Evolutionary conservation across 148 eudicot genomes (phyloP).

Genomic region (Rhododendron mucronatum): DNA sequence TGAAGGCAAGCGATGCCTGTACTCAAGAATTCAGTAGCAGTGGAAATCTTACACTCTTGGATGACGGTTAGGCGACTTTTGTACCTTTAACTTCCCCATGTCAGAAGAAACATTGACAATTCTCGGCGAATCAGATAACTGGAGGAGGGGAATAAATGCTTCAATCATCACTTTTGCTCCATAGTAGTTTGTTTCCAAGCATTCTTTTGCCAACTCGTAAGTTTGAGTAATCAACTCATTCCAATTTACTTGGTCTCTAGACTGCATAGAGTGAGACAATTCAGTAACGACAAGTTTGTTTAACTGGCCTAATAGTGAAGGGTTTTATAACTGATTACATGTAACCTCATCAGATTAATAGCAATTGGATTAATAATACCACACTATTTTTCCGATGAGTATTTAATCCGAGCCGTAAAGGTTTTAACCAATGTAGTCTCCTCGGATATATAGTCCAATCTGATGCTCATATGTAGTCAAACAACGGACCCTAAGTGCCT

Average conservation of each 20-base stretch:
- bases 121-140: conserved; percentile 43
- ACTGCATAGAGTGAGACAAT: conserved; percentile 4
- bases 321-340: neutral
- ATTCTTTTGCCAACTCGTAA: conserved; percentile 32
- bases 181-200: conserved; percentile 46
- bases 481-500: neutral
- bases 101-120: conserved; percentile 49
- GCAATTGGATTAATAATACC: neutral
- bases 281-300: neutral
- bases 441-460: neutral
- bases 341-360: neutral
- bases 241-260: conserved; percentile 3
- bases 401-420: neutral
- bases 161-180: conserved; percentile 38
- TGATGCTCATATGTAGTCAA: neutral
- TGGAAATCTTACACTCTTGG: neutral
- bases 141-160: conserved; percentile 49
- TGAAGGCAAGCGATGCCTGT: neutral
- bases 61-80: neutral
- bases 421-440: neutral
- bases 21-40: neutral
- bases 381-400: neutral
- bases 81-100: conserved; percentile 38
- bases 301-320: neutral
- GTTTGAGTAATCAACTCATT: conserved; percentile 10